Base-by-base conservation (phyloP, 2,329 filamentous ascomycete genomes). In the Colletotrichum ledebouriae region DNA sequence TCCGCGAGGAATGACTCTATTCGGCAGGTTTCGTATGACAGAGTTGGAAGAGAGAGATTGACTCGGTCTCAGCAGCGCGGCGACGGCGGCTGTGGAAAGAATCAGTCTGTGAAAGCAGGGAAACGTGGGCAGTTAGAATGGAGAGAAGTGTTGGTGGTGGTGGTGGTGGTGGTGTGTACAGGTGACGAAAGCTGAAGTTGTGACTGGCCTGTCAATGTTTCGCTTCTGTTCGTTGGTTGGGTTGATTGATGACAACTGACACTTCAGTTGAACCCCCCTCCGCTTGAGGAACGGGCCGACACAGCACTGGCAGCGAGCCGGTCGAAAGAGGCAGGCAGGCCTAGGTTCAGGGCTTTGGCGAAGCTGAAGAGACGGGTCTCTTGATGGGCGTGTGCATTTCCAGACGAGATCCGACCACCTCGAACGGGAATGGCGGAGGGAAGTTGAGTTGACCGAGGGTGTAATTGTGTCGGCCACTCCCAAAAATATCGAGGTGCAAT, bases 271-370 rank as follows among this genome's bases (percentile, higher is more conserved):
- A 22, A 66, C 63, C 29, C 41, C 37, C 57, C 58, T 50, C 50
- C 50, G n/a, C 50, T 53, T 53, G 50, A 13, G 59, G 63, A 46
- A 63, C 63, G 63, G 63, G 50, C 59, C 59, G 59, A 52, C 17
- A 59, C 49, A 62, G 47, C 53, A 42, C 44, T 64, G 61, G 53
- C 53, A 55, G 22, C 62, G 58, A 37, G 52, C 49, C 34, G 4
- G n/a, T 34, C 42, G 13, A 52, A 4, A 29, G 29, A 34, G 39
- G 13, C 37, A 25, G 5, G 46, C n/a, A 13, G 20, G 53, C 41
- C 56, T 47, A 12, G 56, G 56, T 59, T 59, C 49, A 56, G 50
- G 60, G 60, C 42, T 37, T 20, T 15, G 22, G 9, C 6, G 49
- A 0, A 17, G 29, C 25, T 33, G 49, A 52, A 41, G 11, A 41